Evolutionary conservation across 345 rosid genomes (phyloP).

Genomic region (Lagerstroemia speciosa): DNA sequence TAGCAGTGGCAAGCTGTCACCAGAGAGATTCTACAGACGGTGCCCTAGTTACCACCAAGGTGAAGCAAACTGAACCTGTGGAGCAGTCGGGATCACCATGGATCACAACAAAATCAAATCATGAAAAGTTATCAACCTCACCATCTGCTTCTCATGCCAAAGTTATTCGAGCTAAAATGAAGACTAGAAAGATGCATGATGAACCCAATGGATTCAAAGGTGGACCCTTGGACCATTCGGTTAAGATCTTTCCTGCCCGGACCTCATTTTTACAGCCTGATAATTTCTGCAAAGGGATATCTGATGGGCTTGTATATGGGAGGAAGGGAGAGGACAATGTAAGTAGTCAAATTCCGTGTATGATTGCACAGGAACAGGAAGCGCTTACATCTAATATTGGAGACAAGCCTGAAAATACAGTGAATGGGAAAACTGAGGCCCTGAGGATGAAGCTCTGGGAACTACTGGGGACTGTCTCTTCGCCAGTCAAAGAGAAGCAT

Average conservation of each 20-base stretch:
- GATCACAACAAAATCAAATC: constrained; percentile 39
- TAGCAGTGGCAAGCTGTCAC: constrained; percentile 24
- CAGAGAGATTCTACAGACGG: constrained; percentile 21
- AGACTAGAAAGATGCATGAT: constrained; percentile 25
- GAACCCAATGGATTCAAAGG: constrained; percentile 26
- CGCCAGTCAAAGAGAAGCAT: constrained; percentile 45
- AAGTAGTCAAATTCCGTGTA: constrained; percentile 34
- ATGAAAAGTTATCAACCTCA: constrained; percentile 24
- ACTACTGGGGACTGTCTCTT: constrained; percentile 57
- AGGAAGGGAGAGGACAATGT: constrained; percentile 28
- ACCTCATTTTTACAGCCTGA: constrained; percentile 26
- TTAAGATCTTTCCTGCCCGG: constrained; percentile 24
- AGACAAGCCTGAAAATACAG: constrained; percentile 29
- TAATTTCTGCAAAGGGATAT: constrained; percentile 22
- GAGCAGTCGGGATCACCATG: constrained; percentile 48
- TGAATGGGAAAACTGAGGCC: constrained; percentile 38
- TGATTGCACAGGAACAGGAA: constrained; percentile 24
- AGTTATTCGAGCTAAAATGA: constrained; percentile 25
- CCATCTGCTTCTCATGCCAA: constrained; percentile 21
- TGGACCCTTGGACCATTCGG: constrained; percentile 23
- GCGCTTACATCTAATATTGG: constrained; percentile 22
- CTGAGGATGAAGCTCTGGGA: constrained; percentile 70
- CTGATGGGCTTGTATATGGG: constrained; percentile 26
- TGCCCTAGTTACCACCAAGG: constrained; percentile 21
- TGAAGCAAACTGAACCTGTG: constrained; percentile 28